A percentile compares a stretch with the other conserved stretches of the same genome.
phyloP scores from a whole-genome alignment of 2,329 filamentous ascomycete genomes.

The Pyricularia pennisetigena region DNA sequence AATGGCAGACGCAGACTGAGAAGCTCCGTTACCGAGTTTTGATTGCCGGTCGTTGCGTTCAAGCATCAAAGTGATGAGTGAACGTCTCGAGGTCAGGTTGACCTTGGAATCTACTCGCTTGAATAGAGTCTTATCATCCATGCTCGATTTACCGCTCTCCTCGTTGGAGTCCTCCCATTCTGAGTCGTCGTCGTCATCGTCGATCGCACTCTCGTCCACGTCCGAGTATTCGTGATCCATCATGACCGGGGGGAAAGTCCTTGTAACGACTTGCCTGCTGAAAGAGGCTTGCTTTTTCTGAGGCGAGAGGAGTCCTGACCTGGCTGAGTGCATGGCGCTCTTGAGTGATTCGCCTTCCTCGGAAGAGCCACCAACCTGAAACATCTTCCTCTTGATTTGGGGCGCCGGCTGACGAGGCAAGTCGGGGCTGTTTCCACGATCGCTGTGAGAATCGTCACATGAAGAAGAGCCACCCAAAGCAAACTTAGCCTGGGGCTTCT shows the following conservation, averaged over 20 bases:
- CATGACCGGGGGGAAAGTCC: conserved; percentile 48
- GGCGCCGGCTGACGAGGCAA: conserved; percentile 23
- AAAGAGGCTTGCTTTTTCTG: conserved; percentile 76
- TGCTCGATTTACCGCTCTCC: conserved; percentile 73
- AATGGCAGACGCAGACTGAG: conserved; percentile 60
- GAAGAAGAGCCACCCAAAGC: conserved; percentile 72
- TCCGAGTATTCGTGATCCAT: conserved; percentile 45
- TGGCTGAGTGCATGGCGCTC: conserved; percentile 37
- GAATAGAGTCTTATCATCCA: conserved; percentile 74
- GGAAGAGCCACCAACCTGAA: conserved; percentile 48
- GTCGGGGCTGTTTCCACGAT: conserved; percentile 39
- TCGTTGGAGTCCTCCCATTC: conserved; percentile 61
- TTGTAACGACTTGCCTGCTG: conserved; percentile 62
- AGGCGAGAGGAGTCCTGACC: conserved; percentile 27
- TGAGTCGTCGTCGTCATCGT: conserved; percentile 55
- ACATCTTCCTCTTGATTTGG: conserved; percentile 31
- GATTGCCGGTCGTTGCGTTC: conserved; percentile 64
- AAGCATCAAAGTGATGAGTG: conserved; percentile 82
- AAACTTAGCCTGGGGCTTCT: conserved; percentile 53
- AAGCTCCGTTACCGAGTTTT: conserved; percentile 57
- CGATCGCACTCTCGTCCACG: conserved; percentile 75
- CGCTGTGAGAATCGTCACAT: conserved; percentile 65
- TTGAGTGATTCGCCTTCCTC: conserved; percentile 72
- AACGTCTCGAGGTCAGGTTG: conserved; percentile 76
- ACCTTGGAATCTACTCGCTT: conserved; percentile 82